phyloP scores from a whole-genome alignment of 2,329 filamentous ascomycete species.

The Ceratocystis colombiana region DNA sequence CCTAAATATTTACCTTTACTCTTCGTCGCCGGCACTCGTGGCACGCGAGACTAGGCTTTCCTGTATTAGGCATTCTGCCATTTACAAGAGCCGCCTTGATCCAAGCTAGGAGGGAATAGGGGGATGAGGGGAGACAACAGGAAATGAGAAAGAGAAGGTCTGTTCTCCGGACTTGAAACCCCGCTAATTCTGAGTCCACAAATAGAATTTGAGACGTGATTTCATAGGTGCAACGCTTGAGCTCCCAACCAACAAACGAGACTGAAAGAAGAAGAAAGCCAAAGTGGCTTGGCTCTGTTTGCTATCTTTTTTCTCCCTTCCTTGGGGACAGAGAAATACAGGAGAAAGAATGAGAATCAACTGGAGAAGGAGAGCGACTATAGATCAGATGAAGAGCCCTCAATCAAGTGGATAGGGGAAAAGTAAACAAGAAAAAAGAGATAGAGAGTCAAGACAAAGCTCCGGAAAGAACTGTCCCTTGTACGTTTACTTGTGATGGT shows the following conservation, averaged over 20 bases:
- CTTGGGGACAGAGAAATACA: not conserved
- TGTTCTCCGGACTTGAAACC: not conserved
- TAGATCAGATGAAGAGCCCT: not conserved
- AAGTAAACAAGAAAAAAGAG: not conserved
- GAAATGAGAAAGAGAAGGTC: not conserved
- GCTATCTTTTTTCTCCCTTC: not conserved
- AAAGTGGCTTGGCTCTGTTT: not conserved
- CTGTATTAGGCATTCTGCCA: conserved; percentile 23
- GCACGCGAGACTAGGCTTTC: conserved; percentile 24
- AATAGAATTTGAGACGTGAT: not conserved
- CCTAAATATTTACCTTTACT: conserved; percentile 14
- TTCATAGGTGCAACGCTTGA: not conserved
- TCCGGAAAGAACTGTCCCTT: not conserved
- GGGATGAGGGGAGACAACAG: not conserved
- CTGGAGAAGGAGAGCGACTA: not conserved
- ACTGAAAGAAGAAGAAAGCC: not conserved
- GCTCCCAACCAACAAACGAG: not conserved
- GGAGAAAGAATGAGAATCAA: not conserved
- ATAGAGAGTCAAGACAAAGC: not conserved
- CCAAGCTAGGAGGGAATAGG: not conserved
- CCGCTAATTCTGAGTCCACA: not conserved
- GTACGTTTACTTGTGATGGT: not conserved
- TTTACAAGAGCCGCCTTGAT: not conserved
- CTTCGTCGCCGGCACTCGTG: conserved; percentile 24
- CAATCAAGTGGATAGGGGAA: not conserved